Conservation (phyloP, 2,329 filamentous ascomycete species). For the Chalara sp. region DNA sequence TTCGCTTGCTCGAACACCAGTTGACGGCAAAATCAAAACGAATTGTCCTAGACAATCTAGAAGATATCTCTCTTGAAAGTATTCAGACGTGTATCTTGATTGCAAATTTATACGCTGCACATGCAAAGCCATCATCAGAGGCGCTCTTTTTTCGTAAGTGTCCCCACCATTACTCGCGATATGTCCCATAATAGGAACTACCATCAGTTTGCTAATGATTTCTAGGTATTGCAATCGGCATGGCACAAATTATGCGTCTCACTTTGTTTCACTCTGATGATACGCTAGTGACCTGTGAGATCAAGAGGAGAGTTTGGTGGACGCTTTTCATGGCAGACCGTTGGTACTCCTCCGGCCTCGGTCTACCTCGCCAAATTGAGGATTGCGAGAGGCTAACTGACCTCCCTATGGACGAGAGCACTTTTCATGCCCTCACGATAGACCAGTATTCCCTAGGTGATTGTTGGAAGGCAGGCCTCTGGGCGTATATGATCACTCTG, state of each 20-base stretch:
- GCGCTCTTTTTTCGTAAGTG: slow-evolving; percentile 5
- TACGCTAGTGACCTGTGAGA: slow-evolving; percentile 18
- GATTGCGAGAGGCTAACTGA: slow-evolving; percentile 1
- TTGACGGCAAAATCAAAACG: slow-evolving; percentile 14
- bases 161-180: not conserved
- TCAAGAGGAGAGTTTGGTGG: slow-evolving; percentile 26
- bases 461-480: slow-evolving; percentile 24
- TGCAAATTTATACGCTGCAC: slow-evolving; percentile 21
- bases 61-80: slow-evolving; percentile 22
- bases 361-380: slow-evolving; percentile 25
- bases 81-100: slow-evolving; percentile 29
- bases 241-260: slow-evolving; percentile 8
- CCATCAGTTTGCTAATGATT: slow-evolving; percentile 5
- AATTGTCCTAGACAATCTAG: slow-evolving; percentile 15
- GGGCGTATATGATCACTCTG: slow-evolving; percentile 29
- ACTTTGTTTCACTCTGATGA: not conserved
- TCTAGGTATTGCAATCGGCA: slow-evolving; percentile 5
- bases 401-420: slow-evolving; percentile 25
- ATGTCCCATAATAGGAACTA: not conserved
- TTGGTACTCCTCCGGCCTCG: slow-evolving; percentile 27
- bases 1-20: slow-evolving; percentile 1
- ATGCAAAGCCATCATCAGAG: slow-evolving; percentile 21
- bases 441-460: not conserved
- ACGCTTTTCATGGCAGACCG: slow-evolving; percentile 27
- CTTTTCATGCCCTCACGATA: not conserved